Evolutionary conservation across 1,284 basidiomycete genomes (phyloP), one percentile per base, ranked within the genome.

Genomic region (Apiotrichum sp.): DNA sequence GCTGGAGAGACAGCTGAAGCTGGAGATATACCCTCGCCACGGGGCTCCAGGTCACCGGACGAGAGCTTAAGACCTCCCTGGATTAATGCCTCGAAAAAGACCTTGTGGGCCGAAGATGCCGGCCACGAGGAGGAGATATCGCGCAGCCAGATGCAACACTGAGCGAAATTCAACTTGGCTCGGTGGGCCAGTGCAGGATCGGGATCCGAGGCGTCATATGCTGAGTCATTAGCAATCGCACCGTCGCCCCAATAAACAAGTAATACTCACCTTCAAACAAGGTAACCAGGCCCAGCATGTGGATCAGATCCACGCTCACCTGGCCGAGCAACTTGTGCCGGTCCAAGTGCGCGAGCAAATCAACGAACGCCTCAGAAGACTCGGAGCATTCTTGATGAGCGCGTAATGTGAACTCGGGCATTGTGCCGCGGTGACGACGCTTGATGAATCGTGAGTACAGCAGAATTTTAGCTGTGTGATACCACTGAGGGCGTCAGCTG

Each of bases 21-120:
- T 1, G 48, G 45, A 0, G 44, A 39, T 6, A 42, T 41, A 32
- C 49, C 49, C 10, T 40, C 47, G 13, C 31, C 33, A 6, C 22
- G n/a, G 22, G 42, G 16, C 22, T 38, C 41, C 35, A 54, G 46
- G 44, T 61, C 59, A 16, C 56, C 56, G 0, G 53, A 55, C 3
- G 53, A 50, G 16, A 60, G 47, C 50, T 65, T 62, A 3, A 70
- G 53, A 4, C 70, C 72, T 7, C 70, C 70, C 50, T 68, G 66
- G 50, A 74, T 71, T 38, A 74, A 59, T 8, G 68, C 71, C 46
- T 75, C 73, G 47, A 75, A 72, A 59, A 73, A 75, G 9, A 72
- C 53, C 53, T 69, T 67, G 58, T 73, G 72, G 6, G 69, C 62
- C 3, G 69, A 71, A 1, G 73, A 71, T 0, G 69, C 65, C 0